Evolutionary conservation across 345 rosid genomes (phyloP).

Genomic region (Gossypium raimondii): DNA sequence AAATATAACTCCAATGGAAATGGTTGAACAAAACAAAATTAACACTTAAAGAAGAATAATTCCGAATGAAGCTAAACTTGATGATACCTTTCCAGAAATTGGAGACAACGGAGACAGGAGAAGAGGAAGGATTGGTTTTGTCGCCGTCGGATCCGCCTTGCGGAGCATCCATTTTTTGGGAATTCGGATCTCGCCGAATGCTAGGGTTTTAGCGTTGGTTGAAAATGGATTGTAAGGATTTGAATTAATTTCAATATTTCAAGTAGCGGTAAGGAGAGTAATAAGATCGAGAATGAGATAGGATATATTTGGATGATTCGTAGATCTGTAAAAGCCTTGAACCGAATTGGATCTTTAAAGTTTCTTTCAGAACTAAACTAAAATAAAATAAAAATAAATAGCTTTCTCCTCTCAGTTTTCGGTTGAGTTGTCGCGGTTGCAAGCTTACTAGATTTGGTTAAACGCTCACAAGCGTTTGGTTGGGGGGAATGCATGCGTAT

Average conservation of each 20-base stretch:
- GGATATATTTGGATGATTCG: not conserved
- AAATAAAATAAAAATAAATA: not conserved
- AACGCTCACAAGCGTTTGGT: no score
- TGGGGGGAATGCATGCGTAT: no score
- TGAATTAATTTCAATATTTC: not conserved
- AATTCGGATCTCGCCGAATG: slow-evolving; percentile 25
- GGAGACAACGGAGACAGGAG: slow-evolving; percentile 71
- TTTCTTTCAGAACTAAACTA: not conserved
- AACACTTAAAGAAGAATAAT: not conserved
- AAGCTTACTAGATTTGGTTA: not conserved
- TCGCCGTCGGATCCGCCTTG: slow-evolving; percentile 77
- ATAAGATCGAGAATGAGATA: not conserved
- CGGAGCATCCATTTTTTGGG: slow-evolving; percentile 52
- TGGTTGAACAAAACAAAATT: not conserved
- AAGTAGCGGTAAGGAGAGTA: not conserved
- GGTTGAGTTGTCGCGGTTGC: not conserved
- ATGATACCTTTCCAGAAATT: slow-evolving; percentile 88
- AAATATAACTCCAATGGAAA: not conserved
- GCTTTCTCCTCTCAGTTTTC: not conserved
- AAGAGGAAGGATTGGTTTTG: slow-evolving; percentile 52
- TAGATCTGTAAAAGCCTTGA: not conserved
- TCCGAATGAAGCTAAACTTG: not conserved
- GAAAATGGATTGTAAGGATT: slow-evolving; percentile 5
- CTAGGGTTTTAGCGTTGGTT: slow-evolving; percentile 12
- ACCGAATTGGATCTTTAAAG: not conserved